Evolutionary conservation across 169 alveolate genomes (phyloP), one percentile per base, ranked within the genome.

Genomic region (Plasmodium inui): DNA sequence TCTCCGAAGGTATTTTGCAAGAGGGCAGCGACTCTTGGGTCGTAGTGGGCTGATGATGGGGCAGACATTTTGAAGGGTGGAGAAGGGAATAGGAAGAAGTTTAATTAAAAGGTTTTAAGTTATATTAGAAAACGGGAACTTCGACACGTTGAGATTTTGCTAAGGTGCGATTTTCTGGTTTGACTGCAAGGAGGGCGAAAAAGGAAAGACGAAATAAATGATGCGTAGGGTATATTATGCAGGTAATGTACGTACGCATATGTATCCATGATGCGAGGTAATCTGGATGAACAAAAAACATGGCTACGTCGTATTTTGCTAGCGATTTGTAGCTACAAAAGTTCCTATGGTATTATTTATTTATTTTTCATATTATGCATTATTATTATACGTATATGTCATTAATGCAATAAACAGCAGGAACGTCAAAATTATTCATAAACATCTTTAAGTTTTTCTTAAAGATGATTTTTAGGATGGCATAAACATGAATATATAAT

Each of bases 1-100:
- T 82, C 80, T 19, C 91, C 91, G 71, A 82, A 82, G 79, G 91
- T 32, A 6, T 82, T 82, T 8, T 82, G 30, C 41, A 82, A 55
- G 22, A 82, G 37, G n/a, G 91, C 26, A 34, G 79, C 57, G n/a
- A 82, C 61, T 55, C 34, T 57, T 7, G 91, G 80, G 37, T 82
- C 80, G 26, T 82, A 82, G 72, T n/a, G 37, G n/a, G n/a, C n/a
- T n/a, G n/a, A n/a, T 82, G 81, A 14, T 82, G 79, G 67, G 57
- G 26, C 57, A 82, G 82, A n/a, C 91, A 82, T 82, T 82, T 82
- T 82, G 91, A 82, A 55, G 41, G 41, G 22, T 26, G 8, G 76
- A 26, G 5, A 4, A n/a, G 76, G 37, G 37, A 22, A 67, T 26
- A 22, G 7, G 19, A 22, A 61, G n/a, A 67, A 22, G 37, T 1